Base-by-base conservation (phyloP, 2,329 filamentous ascomycete genomes). In the Lasiodiplodia sp. region DNA sequence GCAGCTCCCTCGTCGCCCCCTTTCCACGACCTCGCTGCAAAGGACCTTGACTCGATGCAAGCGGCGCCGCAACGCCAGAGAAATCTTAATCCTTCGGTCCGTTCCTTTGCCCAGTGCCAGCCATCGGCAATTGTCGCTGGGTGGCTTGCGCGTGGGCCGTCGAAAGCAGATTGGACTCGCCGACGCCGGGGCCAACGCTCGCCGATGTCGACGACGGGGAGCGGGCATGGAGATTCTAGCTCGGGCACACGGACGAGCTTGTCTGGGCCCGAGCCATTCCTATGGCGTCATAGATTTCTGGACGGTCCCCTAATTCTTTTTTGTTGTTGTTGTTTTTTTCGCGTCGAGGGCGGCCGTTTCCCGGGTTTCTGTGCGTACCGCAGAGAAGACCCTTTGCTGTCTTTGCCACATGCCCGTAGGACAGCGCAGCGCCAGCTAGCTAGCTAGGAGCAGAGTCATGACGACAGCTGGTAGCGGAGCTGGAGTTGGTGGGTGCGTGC, bases 121-220 rank as follows among this genome's bases (percentile, higher is more conserved):
- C 23, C 60, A 37, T 63, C 60, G 60, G 60, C 60, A 64, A 47
- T n/a, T 62, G 60, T 64, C 60, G 60, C 60, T 64, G 60, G 60
- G 60, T 51, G 60, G 60, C 60, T 64, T 64, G 60, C 47, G 60
- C 25, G 44, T 31, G 60, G 44, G n/a, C 53, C n/a, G 31, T 56
- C 53, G n/a, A 51, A 25, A 55, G 14, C 10, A 23, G 37, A n/a
- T 16, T n/a, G 11, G n/a, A 28, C 28, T 28, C 18, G 40, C 56
- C 56, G 56, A 28, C 56, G 56, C 56, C 56, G 34, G 56, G 56
- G 31, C 31, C 53, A 57, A 12, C 53, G 21, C 16, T 23, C 38
- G 25, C 25, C 57, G 38, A 60, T 18, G 40, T 44, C 31, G 55
- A 58, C 55, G n/a, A 58, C 51, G 21, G 55, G 21, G 55, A 23